Evolutionary conservation across 257 asterid genomes (phyloP).

Genomic region (Lithospermum erythrorhizon): DNA sequence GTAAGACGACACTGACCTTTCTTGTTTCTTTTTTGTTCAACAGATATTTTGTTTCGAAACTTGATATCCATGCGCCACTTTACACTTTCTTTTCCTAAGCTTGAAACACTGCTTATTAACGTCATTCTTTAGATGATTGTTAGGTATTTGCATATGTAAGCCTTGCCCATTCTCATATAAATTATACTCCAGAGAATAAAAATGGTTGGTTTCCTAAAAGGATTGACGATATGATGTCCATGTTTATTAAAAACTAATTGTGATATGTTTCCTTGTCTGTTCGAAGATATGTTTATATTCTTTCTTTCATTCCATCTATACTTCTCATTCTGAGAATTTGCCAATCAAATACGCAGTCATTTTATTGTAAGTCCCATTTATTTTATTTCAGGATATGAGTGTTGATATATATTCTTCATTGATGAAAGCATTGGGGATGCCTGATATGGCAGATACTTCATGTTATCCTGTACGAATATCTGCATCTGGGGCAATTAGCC

Average conservation of each 20-base stretch:
- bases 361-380: background rate
- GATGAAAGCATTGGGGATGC: conserved; percentile 24
- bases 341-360: background rate
- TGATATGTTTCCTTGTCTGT: background rate
- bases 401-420: conserved; percentile 25
- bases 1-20: conserved; percentile 12
- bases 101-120: background rate
- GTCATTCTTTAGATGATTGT: background rate
- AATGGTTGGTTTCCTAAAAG: background rate
- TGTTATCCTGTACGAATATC: conserved; percentile 34
- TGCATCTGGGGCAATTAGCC: conserved; percentile 32
- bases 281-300: background rate
- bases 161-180: background rate
- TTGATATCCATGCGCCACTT: background rate
- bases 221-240: background rate
- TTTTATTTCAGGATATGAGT: conserved; percentile 24
- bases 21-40: conserved; percentile 1
- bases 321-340: background rate
- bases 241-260: no score
- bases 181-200: background rate
- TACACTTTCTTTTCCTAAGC: background rate
- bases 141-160: background rate
- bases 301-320: background rate
- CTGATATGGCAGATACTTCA: conserved; percentile 22
- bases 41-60: background rate